These are phyloP conservation scores for Plectosphaerella plurivora DNA, from an alignment of 2,329 filamentous ascomycete species.

Conservation along the genomic window DNA sequence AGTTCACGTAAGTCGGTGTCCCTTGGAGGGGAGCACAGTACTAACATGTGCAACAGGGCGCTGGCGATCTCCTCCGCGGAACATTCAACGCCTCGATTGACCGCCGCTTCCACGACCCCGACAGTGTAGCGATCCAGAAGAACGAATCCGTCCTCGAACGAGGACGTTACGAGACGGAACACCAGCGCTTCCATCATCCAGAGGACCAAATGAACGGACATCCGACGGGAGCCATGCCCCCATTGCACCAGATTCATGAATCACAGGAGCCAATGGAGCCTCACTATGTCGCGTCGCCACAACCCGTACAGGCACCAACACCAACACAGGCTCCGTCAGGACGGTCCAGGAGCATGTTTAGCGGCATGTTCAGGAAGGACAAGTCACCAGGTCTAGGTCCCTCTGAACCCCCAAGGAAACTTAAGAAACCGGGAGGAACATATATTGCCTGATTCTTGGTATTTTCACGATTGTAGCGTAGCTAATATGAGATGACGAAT, in stretches of 20 bases:
- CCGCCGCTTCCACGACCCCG: slow-evolving; percentile 8
- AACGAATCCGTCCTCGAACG: slow-evolving; percentile 8
- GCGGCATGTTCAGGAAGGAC: slow-evolving; percentile 3
- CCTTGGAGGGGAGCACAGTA: neutral
- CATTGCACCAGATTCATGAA: neutral
- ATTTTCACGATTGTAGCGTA: neutral
- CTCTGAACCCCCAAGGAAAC: neutral
- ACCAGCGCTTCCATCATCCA: slow-evolving; percentile 7
- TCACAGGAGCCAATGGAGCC: neutral
- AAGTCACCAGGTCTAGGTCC: neutral
- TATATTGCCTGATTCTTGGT: neutral
- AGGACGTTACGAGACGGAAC: slow-evolving; percentile 9
- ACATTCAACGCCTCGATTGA: slow-evolving; percentile 17
- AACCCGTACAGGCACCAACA: neutral
- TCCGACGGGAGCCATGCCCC: neutral
- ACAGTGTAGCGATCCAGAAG: slow-evolving; percentile 8
- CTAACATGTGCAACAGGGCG: slow-evolving; percentile 10
- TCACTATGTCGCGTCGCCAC: neutral
- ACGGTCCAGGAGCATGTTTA: neutral
- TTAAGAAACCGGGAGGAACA: neutral
- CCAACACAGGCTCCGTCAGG: neutral
- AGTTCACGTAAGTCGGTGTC: slow-evolving; percentile 6
- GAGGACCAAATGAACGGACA: neutral
- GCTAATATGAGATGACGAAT: neutral
- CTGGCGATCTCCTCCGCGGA: slow-evolving; percentile 17